Base-by-base conservation (phyloP, 257 asterid species). In the Lithospermum erythrorhizon region DNA sequence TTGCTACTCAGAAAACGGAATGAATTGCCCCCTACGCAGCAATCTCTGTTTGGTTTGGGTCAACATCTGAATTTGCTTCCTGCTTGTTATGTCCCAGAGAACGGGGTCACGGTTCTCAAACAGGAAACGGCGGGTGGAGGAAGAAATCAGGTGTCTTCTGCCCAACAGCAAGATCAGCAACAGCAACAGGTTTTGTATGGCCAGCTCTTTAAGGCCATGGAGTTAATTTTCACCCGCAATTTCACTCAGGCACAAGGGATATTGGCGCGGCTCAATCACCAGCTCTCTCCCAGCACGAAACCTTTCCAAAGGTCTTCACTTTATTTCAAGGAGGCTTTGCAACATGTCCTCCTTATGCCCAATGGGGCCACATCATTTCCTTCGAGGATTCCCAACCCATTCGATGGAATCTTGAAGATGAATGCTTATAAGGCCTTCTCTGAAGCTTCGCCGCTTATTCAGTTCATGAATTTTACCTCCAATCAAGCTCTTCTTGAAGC, bases 241-340 rank as follows among this genome's bases (percentile, higher is more conserved):
- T 76, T 75, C 78, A 68, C 79, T 55, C 66, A 72, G 77, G 84
- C 81, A 77, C 81, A 75, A 65, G 70, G 70, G 84, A 79, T 79
- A 78, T 78, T 78, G 83, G 78, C 83, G 83, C 80, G 83, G 83
- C 83, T 78, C 83, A 78, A 78, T 78, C 83, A 79, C 68, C 72
- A 70, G 69, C 74, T 77, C 62, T 59, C 77, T 60, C 81, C 79
- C 51, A 58, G 45, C 59, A 81, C 62, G 16, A 75, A 77, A 67
- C 79, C 86, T 58, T 72, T 71, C 9, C 66, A 66, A 53, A 80
- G 81, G 79, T 72, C 83, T 70, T 81, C 79, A 59, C 65, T 68
- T 41, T 76, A 71, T 49, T 69, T 81, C 65, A 81, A 73, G 69
- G 82, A 79, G 65, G 84, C 87, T 49, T 48, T 81, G 61, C 76